These are phyloP conservation scores for Xerocomus spinulosus DNA, from an alignment of 768 basidiomycete species.

Conservation along the genomic window DNA sequence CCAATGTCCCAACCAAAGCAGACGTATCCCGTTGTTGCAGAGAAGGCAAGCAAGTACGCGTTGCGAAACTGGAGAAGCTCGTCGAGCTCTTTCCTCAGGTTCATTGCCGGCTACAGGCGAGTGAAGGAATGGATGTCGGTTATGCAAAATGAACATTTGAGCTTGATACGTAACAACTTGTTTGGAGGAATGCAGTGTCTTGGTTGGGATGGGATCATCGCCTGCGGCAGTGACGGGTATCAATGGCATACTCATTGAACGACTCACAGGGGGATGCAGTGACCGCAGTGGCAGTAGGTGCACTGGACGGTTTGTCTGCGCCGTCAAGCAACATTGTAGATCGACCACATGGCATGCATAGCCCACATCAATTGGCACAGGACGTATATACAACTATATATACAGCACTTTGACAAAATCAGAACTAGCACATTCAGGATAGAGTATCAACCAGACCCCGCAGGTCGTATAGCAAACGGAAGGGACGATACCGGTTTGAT, in stretches of 20 bases:
- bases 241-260: no score
- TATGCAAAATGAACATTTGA: neutral
- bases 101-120: conserved; percentile 9
- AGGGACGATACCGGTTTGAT: conserved; percentile 20
- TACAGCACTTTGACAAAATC: no score
- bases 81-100: conserved; percentile 17
- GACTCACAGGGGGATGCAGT: no score
- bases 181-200: neutral
- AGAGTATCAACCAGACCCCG: conserved; percentile 9
- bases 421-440: neutral
- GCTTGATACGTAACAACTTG: neutral
- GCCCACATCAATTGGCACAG: no score
- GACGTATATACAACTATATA: no score
- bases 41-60: conserved; percentile 32
- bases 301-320: no score
- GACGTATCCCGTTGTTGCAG: conserved; percentile 32
- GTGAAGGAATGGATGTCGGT: neutral
- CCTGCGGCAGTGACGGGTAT: no score
- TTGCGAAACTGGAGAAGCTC: conserved; percentile 30
- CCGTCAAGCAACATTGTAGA: no score
- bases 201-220: neutral
- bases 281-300: no score
- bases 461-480: conserved; percentile 23
- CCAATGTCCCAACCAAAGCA: conserved; percentile 38
- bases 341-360: no score